Percentiles rank a stretch among this genome's conserved stretches.
Evolutionary conservation across 768 basidiomycete genomes (phyloP).

Genomic region (Mycena crocata): DNA sequence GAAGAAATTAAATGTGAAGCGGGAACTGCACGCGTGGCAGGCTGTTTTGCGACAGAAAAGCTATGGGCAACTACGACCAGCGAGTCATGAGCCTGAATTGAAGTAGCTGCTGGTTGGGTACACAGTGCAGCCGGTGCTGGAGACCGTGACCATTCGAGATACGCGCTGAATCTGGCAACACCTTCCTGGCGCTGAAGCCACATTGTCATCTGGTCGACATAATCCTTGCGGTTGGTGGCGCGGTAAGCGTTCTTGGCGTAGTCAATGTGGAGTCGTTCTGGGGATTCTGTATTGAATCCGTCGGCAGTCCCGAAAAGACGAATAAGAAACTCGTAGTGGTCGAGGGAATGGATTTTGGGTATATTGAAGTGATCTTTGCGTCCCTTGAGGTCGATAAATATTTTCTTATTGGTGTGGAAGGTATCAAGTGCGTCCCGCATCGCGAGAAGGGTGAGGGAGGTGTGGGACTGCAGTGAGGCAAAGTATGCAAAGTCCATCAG

Average conservation of each 20-base stretch:
- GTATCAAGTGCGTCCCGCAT: conserved; percentile 33
- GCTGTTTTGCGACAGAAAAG: not conserved
- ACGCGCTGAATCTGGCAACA: not conserved
- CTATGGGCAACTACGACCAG: not conserved
- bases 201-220: not conserved
- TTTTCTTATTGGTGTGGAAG: conserved; percentile 42
- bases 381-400: conserved; percentile 37
- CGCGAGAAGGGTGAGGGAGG: conserved; percentile 32
- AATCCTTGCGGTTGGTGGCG: not conserved
- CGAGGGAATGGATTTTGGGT: conserved; percentile 46
- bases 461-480: conserved; percentile 30
- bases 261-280: not conserved
- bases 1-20: not conserved
- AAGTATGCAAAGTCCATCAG: conserved; percentile 7
- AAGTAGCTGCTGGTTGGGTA: not conserved
- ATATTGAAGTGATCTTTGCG: conserved; percentile 47
- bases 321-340: not conserved
- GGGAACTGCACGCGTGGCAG: not conserved
- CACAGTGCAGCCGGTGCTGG: not conserved
- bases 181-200: conserved; percentile 1
- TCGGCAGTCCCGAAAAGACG: not conserved
- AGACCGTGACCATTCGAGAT: conserved; percentile 31
- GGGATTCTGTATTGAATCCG: not conserved
- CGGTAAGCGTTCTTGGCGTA: not conserved
- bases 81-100: not conserved